phyloP scores from a whole-genome alignment of 306 rosid genomes.

The Datisca glomerata region DNA sequence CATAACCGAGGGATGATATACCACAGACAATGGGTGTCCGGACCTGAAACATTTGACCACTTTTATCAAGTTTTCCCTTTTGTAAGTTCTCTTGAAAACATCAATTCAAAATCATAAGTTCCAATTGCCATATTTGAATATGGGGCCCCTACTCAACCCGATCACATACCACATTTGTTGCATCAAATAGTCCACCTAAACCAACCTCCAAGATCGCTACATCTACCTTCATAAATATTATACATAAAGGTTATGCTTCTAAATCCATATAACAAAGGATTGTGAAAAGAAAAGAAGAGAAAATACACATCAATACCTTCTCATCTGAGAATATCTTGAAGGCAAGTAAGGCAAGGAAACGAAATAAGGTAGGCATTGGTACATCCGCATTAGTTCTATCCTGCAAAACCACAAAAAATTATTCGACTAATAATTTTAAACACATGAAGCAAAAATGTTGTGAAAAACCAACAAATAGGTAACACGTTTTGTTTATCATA shows the following conservation, averaged over 20 bases:
- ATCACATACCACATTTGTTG: slow-evolving; percentile 75
- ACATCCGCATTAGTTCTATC: slow-evolving; percentile 44
- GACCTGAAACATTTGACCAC: slow-evolving; percentile 35
- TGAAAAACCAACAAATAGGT: too few relatives aligned
- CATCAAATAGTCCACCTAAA: slow-evolving; percentile 81
- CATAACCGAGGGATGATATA: slow-evolving; percentile 88
- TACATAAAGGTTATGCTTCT: slow-evolving; percentile 1
- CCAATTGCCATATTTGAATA: background rate
- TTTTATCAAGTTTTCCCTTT: slow-evolving; percentile 1
- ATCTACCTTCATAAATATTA: slow-evolving; percentile 41
- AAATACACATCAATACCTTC: slow-evolving; percentile 42
- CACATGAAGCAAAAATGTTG: too few relatives aligned
- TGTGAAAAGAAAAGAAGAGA: slow-evolving; percentile 3
- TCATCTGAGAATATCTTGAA: slow-evolving; percentile 85
- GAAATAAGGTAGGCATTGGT: slow-evolving; percentile 87
- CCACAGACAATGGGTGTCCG: slow-evolving; percentile 81
- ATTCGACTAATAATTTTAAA: too few relatives aligned
- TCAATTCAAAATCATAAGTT: background rate
- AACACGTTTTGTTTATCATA: too few relatives aligned
- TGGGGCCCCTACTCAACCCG: background rate
- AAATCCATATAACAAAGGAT: background rate
- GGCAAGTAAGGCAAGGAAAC: slow-evolving; percentile 86
- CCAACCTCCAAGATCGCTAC: slow-evolving; percentile 93
- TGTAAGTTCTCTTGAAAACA: slow-evolving; percentile 1
- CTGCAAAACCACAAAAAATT: slow-evolving; percentile 20